Conservation (phyloP, 805 yeast genomes). For the Zygosaccharomyces pseudorouxii region DNA sequence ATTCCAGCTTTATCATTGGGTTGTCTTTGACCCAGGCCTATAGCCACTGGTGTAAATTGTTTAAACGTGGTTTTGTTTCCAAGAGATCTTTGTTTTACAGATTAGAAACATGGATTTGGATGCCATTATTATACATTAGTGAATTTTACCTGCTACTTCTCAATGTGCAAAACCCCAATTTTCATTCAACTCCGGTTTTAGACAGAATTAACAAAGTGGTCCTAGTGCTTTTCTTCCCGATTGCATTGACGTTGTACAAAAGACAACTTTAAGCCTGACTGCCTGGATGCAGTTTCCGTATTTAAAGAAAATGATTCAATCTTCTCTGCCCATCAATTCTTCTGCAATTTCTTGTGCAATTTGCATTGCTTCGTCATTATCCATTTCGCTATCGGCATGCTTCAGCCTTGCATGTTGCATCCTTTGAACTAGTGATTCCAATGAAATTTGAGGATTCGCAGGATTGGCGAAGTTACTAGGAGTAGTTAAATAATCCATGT, state of each 20-base stretch:
- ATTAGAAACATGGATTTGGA: constrained; percentile 17
- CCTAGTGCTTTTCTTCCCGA: constrained; percentile 27
- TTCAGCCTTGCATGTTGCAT: constrained; percentile 20
- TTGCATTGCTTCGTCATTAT: constrained; percentile 15
- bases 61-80: constrained; percentile 16
- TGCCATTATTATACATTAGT: constrained; percentile 30
- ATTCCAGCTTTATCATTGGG: constrained; percentile 29
- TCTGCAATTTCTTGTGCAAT: constrained; percentile 26
- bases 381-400: constrained; percentile 11
- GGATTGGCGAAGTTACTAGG: background rate
- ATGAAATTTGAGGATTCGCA: background rate
- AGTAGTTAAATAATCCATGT: background rate
- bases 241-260: constrained; percentile 24
- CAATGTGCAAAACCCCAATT: constrained; percentile 25
- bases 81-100: constrained; percentile 18
- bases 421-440: constrained; percentile 13
- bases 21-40: constrained; percentile 27
- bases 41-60: constrained; percentile 29
- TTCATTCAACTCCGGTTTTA: constrained; percentile 23
- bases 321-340: constrained; percentile 10
- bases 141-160: constrained; percentile 31
- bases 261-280: constrained; percentile 12
- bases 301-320: background rate
- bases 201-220: constrained; percentile 26
- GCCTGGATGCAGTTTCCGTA: background rate